Percentiles rank a stretch among this genome's conserved stretches.
These are phyloP conservation scores for Mollisia scopiformis DNA, from an alignment of 2,329 filamentous ascomycete genomes.

Conservation along the genomic window DNA sequence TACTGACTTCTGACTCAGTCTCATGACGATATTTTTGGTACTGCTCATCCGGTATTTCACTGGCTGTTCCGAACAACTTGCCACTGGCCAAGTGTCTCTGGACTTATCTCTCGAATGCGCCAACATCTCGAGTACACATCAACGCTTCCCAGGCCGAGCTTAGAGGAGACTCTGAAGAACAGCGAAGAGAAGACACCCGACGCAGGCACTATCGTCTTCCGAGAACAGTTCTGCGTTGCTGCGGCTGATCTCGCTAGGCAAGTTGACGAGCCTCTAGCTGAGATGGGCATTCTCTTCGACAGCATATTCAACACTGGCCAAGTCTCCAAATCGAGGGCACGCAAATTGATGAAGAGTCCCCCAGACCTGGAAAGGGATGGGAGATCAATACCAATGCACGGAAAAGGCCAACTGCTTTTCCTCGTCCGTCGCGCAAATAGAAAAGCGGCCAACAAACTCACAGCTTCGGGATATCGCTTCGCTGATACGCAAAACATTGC, in stretches of 20 bases:
- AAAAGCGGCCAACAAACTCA: constrained; percentile 64
- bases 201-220: constrained; percentile 76
- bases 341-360: constrained; percentile 2
- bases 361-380: constrained; percentile 13
- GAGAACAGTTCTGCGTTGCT: constrained; percentile 81
- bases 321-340: constrained; percentile 13
- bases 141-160: constrained; percentile 37
- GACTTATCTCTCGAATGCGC: constrained; percentile 72
- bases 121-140: constrained; percentile 63
- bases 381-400: constrained; percentile 42
- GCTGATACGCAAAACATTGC: constrained; percentile 70
- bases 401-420: constrained; percentile 79
- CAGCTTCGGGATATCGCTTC: constrained; percentile 76
- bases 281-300: constrained; percentile 73
- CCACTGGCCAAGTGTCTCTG: constrained; percentile 72
- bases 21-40: constrained; percentile 76
- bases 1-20: constrained; percentile 39
- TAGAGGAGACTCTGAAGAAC: constrained; percentile 49
- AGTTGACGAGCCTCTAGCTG: constrained; percentile 63
- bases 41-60: constrained; percentile 77
- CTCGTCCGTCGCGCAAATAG: constrained; percentile 66
- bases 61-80: constrained; percentile 85
- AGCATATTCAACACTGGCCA: constrained; percentile 71
- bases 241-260: constrained; percentile 72
- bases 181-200: constrained; percentile 61